Evolutionary conservation across 192 early-diverging fungal species (phyloP).

Genomic region (Backusella australiensis): DNA sequence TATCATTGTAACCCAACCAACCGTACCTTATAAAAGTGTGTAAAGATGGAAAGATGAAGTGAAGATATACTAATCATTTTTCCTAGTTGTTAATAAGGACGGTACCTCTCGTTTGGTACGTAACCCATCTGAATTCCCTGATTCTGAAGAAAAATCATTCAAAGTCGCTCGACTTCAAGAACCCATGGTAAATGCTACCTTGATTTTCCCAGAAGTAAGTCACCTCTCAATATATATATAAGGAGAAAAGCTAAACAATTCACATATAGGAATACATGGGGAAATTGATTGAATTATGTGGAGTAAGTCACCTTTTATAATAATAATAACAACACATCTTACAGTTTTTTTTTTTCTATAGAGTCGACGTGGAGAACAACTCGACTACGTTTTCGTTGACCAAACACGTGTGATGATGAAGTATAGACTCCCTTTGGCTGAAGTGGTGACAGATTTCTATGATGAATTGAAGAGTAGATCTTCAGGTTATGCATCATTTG

Average conservation of each 20-base stretch:
- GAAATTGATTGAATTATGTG: constrained; percentile 73
- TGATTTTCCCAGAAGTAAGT: constrained; percentile 80
- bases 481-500: constrained; percentile 91
- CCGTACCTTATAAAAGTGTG: constrained; percentile 80
- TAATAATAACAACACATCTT: background rate
- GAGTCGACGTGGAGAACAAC: constrained; percentile 77
- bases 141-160: constrained; percentile 59
- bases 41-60: background rate
- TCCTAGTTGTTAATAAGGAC: constrained; percentile 52
- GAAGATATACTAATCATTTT: background rate
- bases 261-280: constrained; percentile 65
- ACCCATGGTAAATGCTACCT: constrained; percentile 89
- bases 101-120: constrained; percentile 50
- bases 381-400: constrained; percentile 88
- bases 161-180: constrained; percentile 72
- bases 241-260: background rate
- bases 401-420: constrained; percentile 82
- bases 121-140: constrained; percentile 94
- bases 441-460: constrained; percentile 95
- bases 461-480: constrained; percentile 90
- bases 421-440: constrained; percentile 86
- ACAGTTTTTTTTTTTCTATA: constrained; percentile 17
- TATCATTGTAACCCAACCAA: constrained; percentile 90
- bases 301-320: constrained; percentile 38
- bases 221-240: too few species aligned